Base-by-base conservation (phyloP, 2,329 filamentous ascomycete genomes). In the Gaeumannomyces tritici region DNA sequence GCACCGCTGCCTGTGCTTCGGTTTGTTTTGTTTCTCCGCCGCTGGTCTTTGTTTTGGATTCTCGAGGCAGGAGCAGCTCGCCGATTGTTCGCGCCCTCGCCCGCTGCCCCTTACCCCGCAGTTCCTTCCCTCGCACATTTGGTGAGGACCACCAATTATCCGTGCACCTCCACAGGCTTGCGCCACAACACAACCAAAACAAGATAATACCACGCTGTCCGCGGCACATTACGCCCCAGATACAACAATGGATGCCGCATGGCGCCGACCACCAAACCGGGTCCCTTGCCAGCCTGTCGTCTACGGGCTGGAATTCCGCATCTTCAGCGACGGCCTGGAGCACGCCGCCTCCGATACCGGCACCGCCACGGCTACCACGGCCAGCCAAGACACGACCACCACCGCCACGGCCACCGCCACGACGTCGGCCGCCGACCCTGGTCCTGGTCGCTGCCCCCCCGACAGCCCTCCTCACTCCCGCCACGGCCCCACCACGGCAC, bases 241-340 rank as follows among this genome's bases (percentile, higher is more conserved):
- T 31, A 35, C 4, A 35, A 35, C 3, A 35, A 35, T 35, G 33
- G 33, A 35, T 15, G 18, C 33, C 3, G 33, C 13, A 35, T 13
- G 33, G 13, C 33, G 33, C 2, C 33, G 4, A 35, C 1, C 33
- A 35, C 33, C n/a, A n/a, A n/a, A n/a, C n/a, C n/a, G 6, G 42
- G 42, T 7, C 42, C 6, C 8, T n/a, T 21, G 1, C 42, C 18
- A n/a, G 5, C 42, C 42, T 7, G 42, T 51, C 21, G 18, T 51
- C 13, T 77, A 80, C 71, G 77, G 75, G 74, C 76, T 81, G 55
- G 74, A 78, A 63, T 81, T 81, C 67, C 74, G 75, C 62, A 73
- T 78, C 58, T 72, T 78, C 67, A 72, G 73, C 65, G 77, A 80
- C 69, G 77, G 76, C 29, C 68, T 75, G 29, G 70, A 73, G 28